These are phyloP conservation scores for Rhazya stricta DNA, from an alignment of 257 asterid genomes.

Conservation along the genomic window DNA sequence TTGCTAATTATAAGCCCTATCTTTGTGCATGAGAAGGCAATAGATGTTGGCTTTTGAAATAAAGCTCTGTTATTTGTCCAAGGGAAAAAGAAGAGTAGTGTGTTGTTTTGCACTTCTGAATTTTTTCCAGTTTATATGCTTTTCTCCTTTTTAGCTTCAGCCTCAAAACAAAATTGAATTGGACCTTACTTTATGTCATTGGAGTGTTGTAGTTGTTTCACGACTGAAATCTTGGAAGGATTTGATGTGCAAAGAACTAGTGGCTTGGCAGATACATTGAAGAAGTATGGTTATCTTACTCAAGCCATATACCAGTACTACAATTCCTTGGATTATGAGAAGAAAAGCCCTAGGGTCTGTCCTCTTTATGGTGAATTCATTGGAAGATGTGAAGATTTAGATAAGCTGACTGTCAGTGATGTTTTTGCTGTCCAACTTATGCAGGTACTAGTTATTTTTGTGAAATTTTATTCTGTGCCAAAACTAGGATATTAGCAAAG, in stretches of 20 bases:
- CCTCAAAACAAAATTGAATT: conserved; percentile 3
- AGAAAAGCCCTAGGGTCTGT: conserved; percentile 41
- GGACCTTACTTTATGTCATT: conserved; percentile 16
- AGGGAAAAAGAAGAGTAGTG: not conserved
- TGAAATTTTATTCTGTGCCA: not conserved
- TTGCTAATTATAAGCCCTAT: not conserved
- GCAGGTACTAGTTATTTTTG: conserved; percentile 59
- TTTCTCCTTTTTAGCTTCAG: conserved; percentile 7
- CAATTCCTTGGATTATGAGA: conserved; percentile 47
- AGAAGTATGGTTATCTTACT: conserved; percentile 79
- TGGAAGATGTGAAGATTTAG: conserved; percentile 71
- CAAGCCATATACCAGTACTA: conserved; percentile 71
- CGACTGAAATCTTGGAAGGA: conserved; percentile 97
- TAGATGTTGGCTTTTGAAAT: not conserved
- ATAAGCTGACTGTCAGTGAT: conserved; percentile 80
- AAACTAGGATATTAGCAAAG: not conserved
- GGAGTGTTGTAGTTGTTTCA: conserved; percentile 71
- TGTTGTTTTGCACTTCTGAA: not conserved
- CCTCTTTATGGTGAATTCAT: conserved; percentile 60
- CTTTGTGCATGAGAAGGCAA: not conserved
- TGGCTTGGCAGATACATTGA: conserved; percentile 85
- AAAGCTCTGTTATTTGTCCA: not conserved
- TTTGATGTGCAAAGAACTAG: conserved; percentile 89
- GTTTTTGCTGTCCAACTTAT: conserved; percentile 93
- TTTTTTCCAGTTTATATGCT: not conserved